phyloP scores from a whole-genome alignment of 495 filamentous ascomycete species.

The Aspergillus egyptiacus region DNA sequence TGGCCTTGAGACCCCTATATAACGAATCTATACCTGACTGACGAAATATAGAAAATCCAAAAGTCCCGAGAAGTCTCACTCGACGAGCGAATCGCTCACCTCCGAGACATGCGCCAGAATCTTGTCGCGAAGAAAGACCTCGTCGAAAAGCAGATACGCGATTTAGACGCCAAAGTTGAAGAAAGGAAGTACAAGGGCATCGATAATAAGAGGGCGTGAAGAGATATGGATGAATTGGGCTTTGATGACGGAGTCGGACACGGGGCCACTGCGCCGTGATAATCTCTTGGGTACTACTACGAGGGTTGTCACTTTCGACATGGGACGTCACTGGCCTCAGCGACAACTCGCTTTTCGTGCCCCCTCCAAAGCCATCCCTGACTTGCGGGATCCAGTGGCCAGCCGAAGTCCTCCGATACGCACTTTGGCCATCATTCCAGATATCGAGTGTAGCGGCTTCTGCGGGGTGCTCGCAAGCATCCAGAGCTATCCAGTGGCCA shows the following conservation, averaged over 20 bases:
- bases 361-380: too few species aligned
- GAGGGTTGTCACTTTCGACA: too few species aligned
- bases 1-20: background rate
- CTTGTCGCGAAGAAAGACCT: conserved; percentile 45
- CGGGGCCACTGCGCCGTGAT: background rate
- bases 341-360: too few species aligned
- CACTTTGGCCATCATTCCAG: too few species aligned
- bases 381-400: too few species aligned
- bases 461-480: too few species aligned
- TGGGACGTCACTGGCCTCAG: background rate
- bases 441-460: too few species aligned
- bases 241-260: background rate
- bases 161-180: conserved; percentile 42
- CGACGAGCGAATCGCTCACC: conserved; percentile 46
- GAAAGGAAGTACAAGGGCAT: conserved; percentile 31
- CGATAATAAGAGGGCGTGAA: conserved; percentile 9
- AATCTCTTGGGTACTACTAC: too few species aligned
- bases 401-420: too few species aligned
- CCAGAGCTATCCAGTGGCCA: too few species aligned
- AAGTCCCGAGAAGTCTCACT: conserved; percentile 44
- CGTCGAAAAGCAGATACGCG: conserved; percentile 52
- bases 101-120: conserved; percentile 43
- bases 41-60: conserved; percentile 29
- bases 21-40: background rate
- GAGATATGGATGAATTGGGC: background rate